These are phyloP conservation scores for Austroboletus eburneus DNA, from an alignment of 768 basidiomycete genomes.

Conservation along the genomic window DNA sequence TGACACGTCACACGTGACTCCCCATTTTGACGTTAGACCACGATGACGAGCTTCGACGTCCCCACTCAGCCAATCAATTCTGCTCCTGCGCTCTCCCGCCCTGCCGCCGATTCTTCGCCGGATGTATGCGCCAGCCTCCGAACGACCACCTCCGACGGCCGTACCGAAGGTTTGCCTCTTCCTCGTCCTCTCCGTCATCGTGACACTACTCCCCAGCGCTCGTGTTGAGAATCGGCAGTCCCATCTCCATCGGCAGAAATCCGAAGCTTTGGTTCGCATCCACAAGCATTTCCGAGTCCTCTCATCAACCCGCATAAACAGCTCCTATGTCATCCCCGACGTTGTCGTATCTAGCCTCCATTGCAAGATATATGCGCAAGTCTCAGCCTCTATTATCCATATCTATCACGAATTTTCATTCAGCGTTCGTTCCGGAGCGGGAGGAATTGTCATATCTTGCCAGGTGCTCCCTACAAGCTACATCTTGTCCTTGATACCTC, in stretches of 20 bases:
- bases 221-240: conserved; percentile 54
- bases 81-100: conserved; percentile 15
- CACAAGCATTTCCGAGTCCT: not conserved
- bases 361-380: conserved; percentile 78
- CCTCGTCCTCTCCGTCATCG: not conserved
- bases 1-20: conserved; percentile 11
- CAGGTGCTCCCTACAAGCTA: conserved; percentile 50
- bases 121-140: conserved; percentile 72
- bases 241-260: conserved; percentile 68
- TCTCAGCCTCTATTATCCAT: too few species aligned
- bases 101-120: conserved; percentile 5
- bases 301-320: conserved; percentile 11
- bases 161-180: conserved; percentile 53
- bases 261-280: conserved; percentile 54
- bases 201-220: conserved; percentile 40
- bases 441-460: conserved; percentile 74
- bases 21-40: conserved; percentile 2
- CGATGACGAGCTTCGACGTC: conserved; percentile 18
- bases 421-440: conserved; percentile 67
- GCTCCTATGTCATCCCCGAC: conserved; percentile 62
- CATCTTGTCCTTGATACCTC: not conserved
- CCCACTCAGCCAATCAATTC: conserved; percentile 31
- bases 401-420: not conserved
- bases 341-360: conserved; percentile 63
- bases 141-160: conserved; percentile 53